Conservation (phyloP, 2,329 filamentous ascomycete genomes). For the Pyricularia grisea region DNA sequence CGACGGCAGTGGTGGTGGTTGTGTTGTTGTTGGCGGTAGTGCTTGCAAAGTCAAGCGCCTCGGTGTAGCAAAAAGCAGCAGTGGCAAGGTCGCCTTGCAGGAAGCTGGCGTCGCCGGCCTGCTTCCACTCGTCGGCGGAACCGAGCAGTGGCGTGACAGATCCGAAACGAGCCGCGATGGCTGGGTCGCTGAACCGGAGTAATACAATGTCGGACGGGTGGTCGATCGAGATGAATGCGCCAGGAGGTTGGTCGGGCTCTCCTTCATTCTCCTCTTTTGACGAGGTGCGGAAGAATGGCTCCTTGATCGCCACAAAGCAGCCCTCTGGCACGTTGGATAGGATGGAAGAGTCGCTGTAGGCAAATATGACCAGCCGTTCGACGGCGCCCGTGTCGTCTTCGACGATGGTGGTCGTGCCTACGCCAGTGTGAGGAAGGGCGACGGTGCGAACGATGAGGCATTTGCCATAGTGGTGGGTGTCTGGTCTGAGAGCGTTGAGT, state of each 20-base stretch:
- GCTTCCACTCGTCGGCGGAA: constrained; percentile 4
- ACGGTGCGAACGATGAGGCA: constrained; percentile 20
- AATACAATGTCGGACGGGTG: constrained; percentile 23
- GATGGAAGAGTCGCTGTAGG: constrained; percentile 19
- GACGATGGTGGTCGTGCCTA: constrained; percentile 23
- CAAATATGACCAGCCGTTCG: constrained; percentile 27
- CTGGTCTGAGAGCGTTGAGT: constrained; percentile 19
- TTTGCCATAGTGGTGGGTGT: constrained; percentile 23
- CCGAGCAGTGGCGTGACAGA: background rate
- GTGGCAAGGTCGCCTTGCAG: constrained; percentile 21
- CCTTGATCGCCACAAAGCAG: constrained; percentile 23
- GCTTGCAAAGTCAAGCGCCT: constrained; percentile 18
- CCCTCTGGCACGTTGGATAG: constrained; percentile 21
- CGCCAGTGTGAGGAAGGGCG: constrained; percentile 21
- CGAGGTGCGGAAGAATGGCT: constrained; percentile 22
- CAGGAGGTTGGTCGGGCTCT: background rate
- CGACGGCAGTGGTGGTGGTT: constrained; percentile 9
- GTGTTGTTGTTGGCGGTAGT: background rate
- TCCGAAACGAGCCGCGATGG: constrained; percentile 15
- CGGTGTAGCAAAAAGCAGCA: constrained; percentile 23
- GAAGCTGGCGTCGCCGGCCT: constrained; percentile 15
- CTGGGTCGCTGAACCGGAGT: constrained; percentile 18
- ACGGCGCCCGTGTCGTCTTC: constrained; percentile 25
- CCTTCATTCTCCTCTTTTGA: background rate
- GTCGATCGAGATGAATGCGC: constrained; percentile 23